Evolutionary conservation across 2,329 filamentous ascomycete species (phyloP).

Genomic region (Xylariaceae sp.): DNA sequence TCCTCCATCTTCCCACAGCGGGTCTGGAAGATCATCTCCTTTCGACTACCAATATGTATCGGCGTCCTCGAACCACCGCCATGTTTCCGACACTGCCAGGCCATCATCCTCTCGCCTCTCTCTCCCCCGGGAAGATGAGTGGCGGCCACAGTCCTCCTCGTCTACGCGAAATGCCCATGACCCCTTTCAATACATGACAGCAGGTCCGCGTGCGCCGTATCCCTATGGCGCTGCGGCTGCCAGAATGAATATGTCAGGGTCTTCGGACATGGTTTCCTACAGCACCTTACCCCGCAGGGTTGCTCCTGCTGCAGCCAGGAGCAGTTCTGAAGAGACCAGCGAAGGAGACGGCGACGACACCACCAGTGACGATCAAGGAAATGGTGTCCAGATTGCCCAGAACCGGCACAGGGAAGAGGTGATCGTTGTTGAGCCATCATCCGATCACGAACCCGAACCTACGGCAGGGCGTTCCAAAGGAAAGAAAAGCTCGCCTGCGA

Average conservation of each 20-base stretch:
- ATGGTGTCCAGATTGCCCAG: constrained; percentile 17
- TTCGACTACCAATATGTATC: constrained; percentile 39
- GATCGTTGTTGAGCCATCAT: constrained; percentile 28
- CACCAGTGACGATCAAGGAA: constrained; percentile 21
- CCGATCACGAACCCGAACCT: constrained; percentile 20
- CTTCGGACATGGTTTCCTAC: constrained; percentile 20
- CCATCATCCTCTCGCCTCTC: constrained; percentile 26
- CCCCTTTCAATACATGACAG: constrained; percentile 47
- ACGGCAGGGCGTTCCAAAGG: constrained; percentile 23
- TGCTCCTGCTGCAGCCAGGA: constrained; percentile 25
- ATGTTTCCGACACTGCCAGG: constrained; percentile 37
- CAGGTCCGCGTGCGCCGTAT: constrained; percentile 32
- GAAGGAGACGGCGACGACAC: constrained; percentile 23
- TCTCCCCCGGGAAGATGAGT: constrained; percentile 25
- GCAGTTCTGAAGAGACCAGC: constrained; percentile 27
- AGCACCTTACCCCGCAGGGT: constrained; percentile 8
- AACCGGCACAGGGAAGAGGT: constrained; percentile 29
- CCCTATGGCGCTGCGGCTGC: constrained; percentile 25
- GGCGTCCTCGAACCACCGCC: constrained; percentile 28
- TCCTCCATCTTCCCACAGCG: constrained; percentile 14
- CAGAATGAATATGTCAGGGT: constrained; percentile 31
- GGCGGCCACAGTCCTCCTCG: constrained; percentile 23
- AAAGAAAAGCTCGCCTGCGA: constrained; percentile 31
- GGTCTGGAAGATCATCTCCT: constrained; percentile 29
- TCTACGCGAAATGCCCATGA: constrained; percentile 27